A percentile compares a stretch with the other conserved stretches of the same genome.
These are phyloP conservation scores for Yamadazyma nakazawae DNA, from an alignment of 805 yeast species.

Conservation along the genomic window DNA sequence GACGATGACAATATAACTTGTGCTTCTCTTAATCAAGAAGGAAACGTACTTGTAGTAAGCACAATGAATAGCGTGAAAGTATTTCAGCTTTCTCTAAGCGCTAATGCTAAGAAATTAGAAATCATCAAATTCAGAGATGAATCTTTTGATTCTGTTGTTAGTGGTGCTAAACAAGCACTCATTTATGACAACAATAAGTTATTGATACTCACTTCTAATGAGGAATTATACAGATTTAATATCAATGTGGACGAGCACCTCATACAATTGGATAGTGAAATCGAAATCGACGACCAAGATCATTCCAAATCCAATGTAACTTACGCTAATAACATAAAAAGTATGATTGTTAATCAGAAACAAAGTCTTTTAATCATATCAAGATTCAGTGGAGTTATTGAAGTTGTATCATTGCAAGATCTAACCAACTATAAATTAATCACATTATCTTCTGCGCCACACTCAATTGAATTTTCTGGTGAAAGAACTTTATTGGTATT, in stretches of 20 bases:
- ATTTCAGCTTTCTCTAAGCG: slow-evolving; percentile 52
- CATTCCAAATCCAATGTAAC: slow-evolving; percentile 22
- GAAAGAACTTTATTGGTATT: slow-evolving; percentile 55
- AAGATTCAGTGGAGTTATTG: slow-evolving; percentile 65
- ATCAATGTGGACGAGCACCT: slow-evolving; percentile 31
- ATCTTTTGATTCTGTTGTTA: slow-evolving; percentile 34
- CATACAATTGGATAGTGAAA: slow-evolving; percentile 41
- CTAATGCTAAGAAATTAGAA: slow-evolving; percentile 34
- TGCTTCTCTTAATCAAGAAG: slow-evolving; percentile 64
- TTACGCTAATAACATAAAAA: slow-evolving; percentile 50
- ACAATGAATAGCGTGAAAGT: slow-evolving; percentile 66
- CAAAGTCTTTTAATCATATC: slow-evolving; percentile 52
- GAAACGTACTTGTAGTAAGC: slow-evolving; percentile 66
- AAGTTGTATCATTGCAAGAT: slow-evolving; percentile 34
- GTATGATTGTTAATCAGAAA: slow-evolving; percentile 46
- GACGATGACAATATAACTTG: slow-evolving; percentile 79
- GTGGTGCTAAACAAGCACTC: slow-evolving; percentile 55
- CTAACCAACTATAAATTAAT: slow-evolving; percentile 44
- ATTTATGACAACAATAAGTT: slow-evolving; percentile 47
- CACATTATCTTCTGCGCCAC: slow-evolving; percentile 56
- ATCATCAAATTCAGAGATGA: slow-evolving; percentile 54
- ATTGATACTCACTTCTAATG: slow-evolving; percentile 55
- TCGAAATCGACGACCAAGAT: slow-evolving; percentile 24
- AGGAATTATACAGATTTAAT: slow-evolving; percentile 49
- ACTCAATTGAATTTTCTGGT: slow-evolving; percentile 56